These are phyloP conservation scores for Agastache rugosa DNA, from an alignment of 257 asterid species.

Conservation along the genomic window DNA sequence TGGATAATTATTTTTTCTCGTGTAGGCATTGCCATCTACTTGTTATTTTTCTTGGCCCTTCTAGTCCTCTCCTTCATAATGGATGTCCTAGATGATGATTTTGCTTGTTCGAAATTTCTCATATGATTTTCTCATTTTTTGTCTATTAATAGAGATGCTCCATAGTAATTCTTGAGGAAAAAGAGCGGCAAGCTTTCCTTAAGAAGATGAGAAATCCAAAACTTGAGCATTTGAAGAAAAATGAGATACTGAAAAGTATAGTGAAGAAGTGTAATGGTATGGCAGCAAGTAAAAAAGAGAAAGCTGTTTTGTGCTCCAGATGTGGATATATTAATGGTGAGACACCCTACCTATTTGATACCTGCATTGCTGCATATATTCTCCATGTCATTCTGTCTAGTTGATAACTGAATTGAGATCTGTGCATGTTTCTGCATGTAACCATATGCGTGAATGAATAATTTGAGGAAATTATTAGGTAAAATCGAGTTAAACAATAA, in stretches of 20 bases:
- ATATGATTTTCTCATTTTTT: conserved; percentile 31
- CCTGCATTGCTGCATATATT: neutral
- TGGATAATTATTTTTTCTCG: neutral
- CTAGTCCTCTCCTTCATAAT: conserved; percentile 11
- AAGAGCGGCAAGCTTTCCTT: conserved; percentile 50
- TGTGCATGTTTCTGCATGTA: neutral
- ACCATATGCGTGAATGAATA: neutral
- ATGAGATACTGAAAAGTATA: conserved; percentile 50
- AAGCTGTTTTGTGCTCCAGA: conserved; percentile 58
- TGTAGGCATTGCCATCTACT: conserved; percentile 12
- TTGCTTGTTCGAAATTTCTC: conserved; percentile 27
- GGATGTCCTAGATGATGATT: conserved; percentile 21
- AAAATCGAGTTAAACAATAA: neutral
- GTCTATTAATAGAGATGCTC: conserved; percentile 68
- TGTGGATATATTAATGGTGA: conserved; percentile 83
- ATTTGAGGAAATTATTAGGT: neutral
- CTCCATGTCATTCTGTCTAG: neutral
- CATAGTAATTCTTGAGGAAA: conserved; percentile 69
- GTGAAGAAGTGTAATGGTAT: conserved; percentile 70
- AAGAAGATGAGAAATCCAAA: conserved; percentile 77
- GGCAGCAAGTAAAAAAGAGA: conserved; percentile 56
- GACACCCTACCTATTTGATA: conserved; percentile 34
- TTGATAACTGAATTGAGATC: conserved; percentile 20
- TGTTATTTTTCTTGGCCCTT: conserved; percentile 14
- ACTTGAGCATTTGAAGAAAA: conserved; percentile 68